Percentiles rank a stretch among this genome's conserved stretches.
These are phyloP conservation scores for Nakazawaea laoshanensis DNA, from an alignment of 805 yeast genomes.

Conservation along the genomic window DNA sequence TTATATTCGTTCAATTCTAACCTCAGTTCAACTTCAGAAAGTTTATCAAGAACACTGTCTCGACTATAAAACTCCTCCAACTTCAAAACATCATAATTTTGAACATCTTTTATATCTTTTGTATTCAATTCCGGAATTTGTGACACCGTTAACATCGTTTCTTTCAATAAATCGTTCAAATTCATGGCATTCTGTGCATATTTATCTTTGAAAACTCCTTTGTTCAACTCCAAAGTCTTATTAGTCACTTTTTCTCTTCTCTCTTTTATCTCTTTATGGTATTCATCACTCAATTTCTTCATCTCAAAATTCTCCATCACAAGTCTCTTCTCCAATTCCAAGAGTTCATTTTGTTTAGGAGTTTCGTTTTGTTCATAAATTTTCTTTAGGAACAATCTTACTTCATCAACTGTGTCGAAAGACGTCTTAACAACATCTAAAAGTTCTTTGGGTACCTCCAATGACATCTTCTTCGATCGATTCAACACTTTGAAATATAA, in stretches of 20 bases:
- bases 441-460: not conserved
- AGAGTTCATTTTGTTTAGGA: constrained; percentile 1
- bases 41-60: constrained; percentile 4
- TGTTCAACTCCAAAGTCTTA: not conserved
- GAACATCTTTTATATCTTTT: constrained; percentile 1
- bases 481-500: too few relatives aligned
- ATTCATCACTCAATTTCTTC: constrained; percentile 4
- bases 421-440: constrained; percentile 1
- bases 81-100: constrained; percentile 3
- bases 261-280: constrained; percentile 1
- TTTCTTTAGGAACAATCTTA: not conserved
- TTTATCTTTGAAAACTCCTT: not conserved
- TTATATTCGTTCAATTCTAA: not conserved
- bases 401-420: constrained; percentile 1
- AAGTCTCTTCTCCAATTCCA: constrained; percentile 1
- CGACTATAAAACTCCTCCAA: constrained; percentile 1
- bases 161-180: constrained; percentile 2
- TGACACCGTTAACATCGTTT: constrained; percentile 3
- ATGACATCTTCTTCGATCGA: too few relatives aligned
- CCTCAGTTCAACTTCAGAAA: constrained; percentile 1
- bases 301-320: constrained; percentile 7
- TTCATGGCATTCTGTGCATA: not conserved
- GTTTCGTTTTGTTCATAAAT: constrained; percentile 6
- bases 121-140: constrained; percentile 6
- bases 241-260: not conserved